Conservation (phyloP, 75 land plant genomes). For the Larix kaempferi region DNA sequence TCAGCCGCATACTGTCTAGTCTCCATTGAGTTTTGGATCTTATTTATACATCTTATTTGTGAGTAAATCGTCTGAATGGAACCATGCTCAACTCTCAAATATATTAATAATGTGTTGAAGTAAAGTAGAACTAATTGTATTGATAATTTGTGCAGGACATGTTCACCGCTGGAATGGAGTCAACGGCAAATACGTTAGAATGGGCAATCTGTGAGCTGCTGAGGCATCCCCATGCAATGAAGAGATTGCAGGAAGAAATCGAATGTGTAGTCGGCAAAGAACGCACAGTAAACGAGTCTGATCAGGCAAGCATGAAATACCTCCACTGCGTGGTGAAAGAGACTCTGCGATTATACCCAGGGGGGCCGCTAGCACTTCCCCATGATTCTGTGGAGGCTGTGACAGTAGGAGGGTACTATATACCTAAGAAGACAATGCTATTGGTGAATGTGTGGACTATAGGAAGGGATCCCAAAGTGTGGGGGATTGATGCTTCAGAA, state of each 20-base stretch:
- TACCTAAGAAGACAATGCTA: neutral
- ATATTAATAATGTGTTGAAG: too few species aligned
- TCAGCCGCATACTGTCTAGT: too few species aligned
- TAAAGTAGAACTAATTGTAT: too few species aligned
- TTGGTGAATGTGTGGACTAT: slow-evolving; percentile 1
- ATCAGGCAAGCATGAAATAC: neutral
- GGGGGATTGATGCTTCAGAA: neutral
- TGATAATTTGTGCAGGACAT: neutral
- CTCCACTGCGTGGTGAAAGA: slow-evolving; percentile 7
- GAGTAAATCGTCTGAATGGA: too few species aligned
- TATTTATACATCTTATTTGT: too few species aligned
- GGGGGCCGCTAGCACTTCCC: neutral
- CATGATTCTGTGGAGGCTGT: neutral
- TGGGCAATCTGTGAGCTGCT: neutral
- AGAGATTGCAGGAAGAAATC: neutral
- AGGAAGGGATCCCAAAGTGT: neutral
- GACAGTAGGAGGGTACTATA: neutral
- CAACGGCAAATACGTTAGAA: neutral
- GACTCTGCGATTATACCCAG: neutral
- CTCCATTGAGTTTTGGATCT: too few species aligned
- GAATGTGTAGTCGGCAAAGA: neutral
- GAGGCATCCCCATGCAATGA: neutral
- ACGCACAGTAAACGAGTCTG: neutral
- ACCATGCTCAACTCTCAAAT: too few species aligned
- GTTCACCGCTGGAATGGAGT: neutral